These are phyloP conservation scores for Rhodosporidiobolus sp. DNA, from an alignment of 768 basidiomycete species.

Conservation along the genomic window DNA sequence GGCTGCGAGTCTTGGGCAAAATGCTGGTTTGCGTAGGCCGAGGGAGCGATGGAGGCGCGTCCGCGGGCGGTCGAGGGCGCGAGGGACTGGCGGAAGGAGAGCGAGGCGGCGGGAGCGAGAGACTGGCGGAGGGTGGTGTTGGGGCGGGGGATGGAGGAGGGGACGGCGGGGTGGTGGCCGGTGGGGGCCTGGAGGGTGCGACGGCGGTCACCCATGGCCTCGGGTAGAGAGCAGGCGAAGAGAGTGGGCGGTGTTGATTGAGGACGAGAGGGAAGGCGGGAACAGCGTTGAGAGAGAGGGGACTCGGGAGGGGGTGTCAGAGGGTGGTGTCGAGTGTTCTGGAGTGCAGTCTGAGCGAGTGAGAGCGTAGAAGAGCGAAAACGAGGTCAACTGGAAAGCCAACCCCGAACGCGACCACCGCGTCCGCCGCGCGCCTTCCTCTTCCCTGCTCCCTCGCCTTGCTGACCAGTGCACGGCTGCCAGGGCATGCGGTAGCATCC, in stretches of 20 bases:
- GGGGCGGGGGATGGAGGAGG: constrained; percentile 34
- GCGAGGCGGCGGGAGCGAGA: constrained; percentile 12
- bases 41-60: constrained; percentile 13
- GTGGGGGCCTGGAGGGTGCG: constrained; percentile 22
- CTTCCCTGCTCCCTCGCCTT: background rate
- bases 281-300: background rate
- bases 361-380: background rate
- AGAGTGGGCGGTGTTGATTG: constrained; percentile 3
- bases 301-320: background rate
- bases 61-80: background rate
- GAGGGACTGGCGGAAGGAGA: constrained; percentile 25
- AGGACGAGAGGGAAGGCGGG: background rate
- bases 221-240: background rate
- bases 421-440: background rate
- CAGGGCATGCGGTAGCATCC: too few species aligned
- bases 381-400: too few species aligned
- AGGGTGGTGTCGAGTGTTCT: background rate
- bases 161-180: background rate
- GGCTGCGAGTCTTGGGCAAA: background rate
- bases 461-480: too few species aligned
- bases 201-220: constrained; percentile 34
- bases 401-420: too few species aligned
- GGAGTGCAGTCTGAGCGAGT: background rate
- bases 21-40: background rate
- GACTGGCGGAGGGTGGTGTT: constrained; percentile 19